These are phyloP conservation scores for Serendipita sp. DNA, from an alignment of 768 basidiomycete species.

Conservation along the genomic window DNA sequence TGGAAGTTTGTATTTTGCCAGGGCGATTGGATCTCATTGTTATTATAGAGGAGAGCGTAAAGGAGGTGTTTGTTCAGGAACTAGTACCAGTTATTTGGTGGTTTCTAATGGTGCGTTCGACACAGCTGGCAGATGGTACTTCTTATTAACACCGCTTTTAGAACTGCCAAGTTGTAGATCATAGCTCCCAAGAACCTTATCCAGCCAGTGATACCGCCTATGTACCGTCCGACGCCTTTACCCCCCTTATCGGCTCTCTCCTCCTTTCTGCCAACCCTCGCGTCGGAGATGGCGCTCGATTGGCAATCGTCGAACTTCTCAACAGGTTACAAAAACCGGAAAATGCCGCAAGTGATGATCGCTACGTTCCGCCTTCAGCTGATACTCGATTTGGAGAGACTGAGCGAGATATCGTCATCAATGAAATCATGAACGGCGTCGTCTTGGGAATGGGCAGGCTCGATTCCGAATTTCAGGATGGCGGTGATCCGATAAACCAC, in stretches of 20 bases:
- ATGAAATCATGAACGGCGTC: constrained; percentile 71
- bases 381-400: constrained; percentile 33
- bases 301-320: constrained; percentile 64
- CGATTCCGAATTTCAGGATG: constrained; percentile 26
- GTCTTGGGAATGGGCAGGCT: constrained; percentile 80
- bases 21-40: neutral
- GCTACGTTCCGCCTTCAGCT: constrained; percentile 10
- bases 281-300: constrained; percentile 57
- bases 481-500: constrained; percentile 17
- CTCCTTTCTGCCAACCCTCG: constrained; percentile 63
- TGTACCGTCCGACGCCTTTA: constrained; percentile 72
- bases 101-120: constrained; percentile 40
- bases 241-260: constrained; percentile 76
- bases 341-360: constrained; percentile 13
- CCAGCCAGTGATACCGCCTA: constrained; percentile 22
- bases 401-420: constrained; percentile 53
- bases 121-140: neutral
- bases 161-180: constrained; percentile 53
- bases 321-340: constrained; percentile 51
- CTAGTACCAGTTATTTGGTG: constrained; percentile 80
- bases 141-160: constrained; percentile 17
- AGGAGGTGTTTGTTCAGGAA: constrained; percentile 70
- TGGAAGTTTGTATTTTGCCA: constrained; percentile 5
- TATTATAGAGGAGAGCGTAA: constrained; percentile 60
- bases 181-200: constrained; percentile 23